These are phyloP conservation scores for Yamadazyma ubonensis DNA, from an alignment of 805 yeast genomes.

Conservation along the genomic window DNA sequence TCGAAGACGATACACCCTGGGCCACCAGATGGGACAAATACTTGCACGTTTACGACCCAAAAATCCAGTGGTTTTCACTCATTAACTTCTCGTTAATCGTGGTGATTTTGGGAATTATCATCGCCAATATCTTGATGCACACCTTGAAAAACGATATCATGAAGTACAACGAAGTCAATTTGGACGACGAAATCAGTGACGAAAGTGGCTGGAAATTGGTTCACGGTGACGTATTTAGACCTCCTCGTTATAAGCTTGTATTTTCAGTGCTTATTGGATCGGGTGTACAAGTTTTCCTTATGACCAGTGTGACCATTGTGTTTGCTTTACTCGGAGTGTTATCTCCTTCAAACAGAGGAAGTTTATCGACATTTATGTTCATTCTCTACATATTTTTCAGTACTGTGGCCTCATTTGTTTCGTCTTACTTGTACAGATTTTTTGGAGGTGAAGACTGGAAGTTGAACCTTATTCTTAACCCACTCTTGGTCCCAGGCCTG, in stretches of 20 bases:
- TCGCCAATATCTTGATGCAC: conserved; percentile 73
- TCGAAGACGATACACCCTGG: conserved; percentile 76
- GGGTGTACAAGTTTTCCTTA: conserved; percentile 79
- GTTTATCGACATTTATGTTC: conserved; percentile 87
- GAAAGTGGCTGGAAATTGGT: conserved; percentile 97
- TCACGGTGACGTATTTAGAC: conserved; percentile 91
- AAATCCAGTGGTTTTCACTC: conserved; percentile 94
- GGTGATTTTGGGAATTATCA: conserved; percentile 68
- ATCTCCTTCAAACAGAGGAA: conserved; percentile 94
- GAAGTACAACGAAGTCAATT: conserved; percentile 83
- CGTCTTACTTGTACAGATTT: conserved; percentile 80
- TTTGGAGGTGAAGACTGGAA: conserved; percentile 94
- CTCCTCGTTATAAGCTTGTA: conserved; percentile 68
- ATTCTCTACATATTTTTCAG: conserved; percentile 80
- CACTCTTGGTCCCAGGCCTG: conserved; percentile 79
- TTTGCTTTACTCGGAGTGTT: conserved; percentile 87
- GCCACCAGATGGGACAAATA: conserved; percentile 99
- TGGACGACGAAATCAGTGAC: conserved; percentile 83
- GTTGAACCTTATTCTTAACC: conserved; percentile 77
- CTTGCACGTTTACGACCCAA: conserved; percentile 85
- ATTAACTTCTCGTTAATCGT: conserved; percentile 84
- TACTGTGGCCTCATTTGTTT: conserved; percentile 79
- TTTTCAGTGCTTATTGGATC: conserved; percentile 83
- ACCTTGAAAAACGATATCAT: conserved; percentile 83
- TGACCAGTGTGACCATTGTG: conserved; percentile 67